These are phyloP conservation scores for Zymoseptoria ardabiliae DNA, from an alignment of 2,329 filamentous ascomycete species.

Conservation along the genomic window DNA sequence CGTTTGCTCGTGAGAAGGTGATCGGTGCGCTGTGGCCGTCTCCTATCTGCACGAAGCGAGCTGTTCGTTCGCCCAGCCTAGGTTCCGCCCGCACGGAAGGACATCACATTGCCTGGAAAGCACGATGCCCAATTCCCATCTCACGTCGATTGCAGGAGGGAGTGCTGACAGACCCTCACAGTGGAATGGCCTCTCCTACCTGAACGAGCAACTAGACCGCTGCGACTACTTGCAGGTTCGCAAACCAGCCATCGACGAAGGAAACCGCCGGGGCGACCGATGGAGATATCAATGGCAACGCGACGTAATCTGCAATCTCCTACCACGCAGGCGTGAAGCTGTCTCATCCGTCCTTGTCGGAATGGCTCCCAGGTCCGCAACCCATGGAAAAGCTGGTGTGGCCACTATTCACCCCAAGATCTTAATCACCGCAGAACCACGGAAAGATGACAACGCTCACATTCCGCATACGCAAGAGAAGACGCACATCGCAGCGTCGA, in stretches of 20 bases:
- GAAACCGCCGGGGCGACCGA: not conserved
- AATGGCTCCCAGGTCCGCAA: not conserved
- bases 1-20: too few relatives aligned
- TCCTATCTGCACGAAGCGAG: too few relatives aligned
- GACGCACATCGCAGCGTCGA: not conserved
- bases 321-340: not conserved
- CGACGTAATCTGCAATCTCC: not conserved
- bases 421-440: not conserved
- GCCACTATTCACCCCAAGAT: not conserved
- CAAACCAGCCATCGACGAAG: not conserved
- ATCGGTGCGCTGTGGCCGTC: too few relatives aligned
- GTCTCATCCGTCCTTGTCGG: not conserved
- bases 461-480: not conserved
- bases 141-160: not conserved
- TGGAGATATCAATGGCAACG: not conserved
- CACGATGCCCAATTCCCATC: too few relatives aligned
- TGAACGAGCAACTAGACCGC: not conserved
- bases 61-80: too few relatives aligned
- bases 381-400: not conserved
- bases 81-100: not conserved
- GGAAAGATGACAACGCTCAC: not conserved
- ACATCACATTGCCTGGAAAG: not conserved
- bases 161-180: not conserved
- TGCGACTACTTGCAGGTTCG: not conserved
- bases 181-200: not conserved